Evolutionary conservation across 805 yeast genomes (phyloP).

Genomic region (Saccharomycopsis sp.): DNA sequence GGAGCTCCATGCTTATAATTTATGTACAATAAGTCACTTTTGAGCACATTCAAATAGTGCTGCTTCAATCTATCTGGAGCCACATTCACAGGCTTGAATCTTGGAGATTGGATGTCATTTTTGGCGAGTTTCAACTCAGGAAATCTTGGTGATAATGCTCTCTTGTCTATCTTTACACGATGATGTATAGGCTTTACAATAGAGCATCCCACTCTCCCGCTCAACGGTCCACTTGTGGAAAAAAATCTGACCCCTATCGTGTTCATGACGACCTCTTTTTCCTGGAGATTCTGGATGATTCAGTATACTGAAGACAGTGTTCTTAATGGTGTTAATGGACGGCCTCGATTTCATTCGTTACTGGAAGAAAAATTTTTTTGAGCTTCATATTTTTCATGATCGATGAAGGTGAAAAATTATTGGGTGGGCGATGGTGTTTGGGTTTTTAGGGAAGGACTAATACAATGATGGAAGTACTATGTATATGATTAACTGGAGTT

Average conservation of each 20-base stretch:
- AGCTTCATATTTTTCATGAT: background rate
- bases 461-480: too few relatives aligned
- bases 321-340: background rate
- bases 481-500: too few relatives aligned
- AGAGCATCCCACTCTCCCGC: constrained; percentile 51
- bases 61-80: constrained; percentile 74
- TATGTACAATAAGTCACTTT: constrained; percentile 71
- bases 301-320: background rate
- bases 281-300: too few relatives aligned
- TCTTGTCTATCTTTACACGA: constrained; percentile 66
- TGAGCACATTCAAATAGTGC: constrained; percentile 67
- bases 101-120: constrained; percentile 74
- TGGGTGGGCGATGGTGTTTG: background rate
- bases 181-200: constrained; percentile 92
- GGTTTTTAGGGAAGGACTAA: too few relatives aligned
- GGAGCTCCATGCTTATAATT: constrained; percentile 63
- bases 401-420: background rate
- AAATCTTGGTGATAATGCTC: constrained; percentile 67
- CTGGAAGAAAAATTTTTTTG: background rate
- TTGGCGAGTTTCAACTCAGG: constrained; percentile 59
- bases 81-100: constrained; percentile 67
- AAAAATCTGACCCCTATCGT: constrained; percentile 19
- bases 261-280: too few relatives aligned
- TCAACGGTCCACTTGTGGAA: constrained; percentile 30
- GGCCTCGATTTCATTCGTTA: background rate